phyloP scores from a whole-genome alignment of 129 eudicot species.

The Flaveria bidentis region DNA sequence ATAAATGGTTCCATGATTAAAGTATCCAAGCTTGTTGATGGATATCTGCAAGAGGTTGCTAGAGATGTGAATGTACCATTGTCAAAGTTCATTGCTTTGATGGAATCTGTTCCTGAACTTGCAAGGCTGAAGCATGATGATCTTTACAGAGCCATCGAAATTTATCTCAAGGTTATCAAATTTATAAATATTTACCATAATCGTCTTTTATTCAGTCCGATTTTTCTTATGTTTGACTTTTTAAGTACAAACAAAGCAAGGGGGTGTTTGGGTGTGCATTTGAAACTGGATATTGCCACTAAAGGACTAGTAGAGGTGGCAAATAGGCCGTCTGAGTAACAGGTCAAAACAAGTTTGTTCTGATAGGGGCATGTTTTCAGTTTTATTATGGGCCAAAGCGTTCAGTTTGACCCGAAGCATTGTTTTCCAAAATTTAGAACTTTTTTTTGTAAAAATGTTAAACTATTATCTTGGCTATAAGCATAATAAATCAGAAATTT shows the following conservation, averaged over 20 bases:
- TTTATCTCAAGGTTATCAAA: slow-evolving; percentile 71
- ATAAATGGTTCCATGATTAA: slow-evolving; percentile 59
- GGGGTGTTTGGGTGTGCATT: not conserved
- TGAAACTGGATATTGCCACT: not conserved
- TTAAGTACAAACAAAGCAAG: not conserved
- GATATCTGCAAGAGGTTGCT: slow-evolving; percentile 72
- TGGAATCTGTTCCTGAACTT: slow-evolving; percentile 60
- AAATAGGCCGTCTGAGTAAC: not conserved
- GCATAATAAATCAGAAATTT: not conserved
- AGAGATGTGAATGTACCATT: slow-evolving; percentile 59
- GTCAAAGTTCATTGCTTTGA: slow-evolving; percentile 62
- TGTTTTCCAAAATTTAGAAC: not conserved
- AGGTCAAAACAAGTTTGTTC: not conserved
- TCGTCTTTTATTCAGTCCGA: too few relatives aligned
- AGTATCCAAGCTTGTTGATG: slow-evolving; percentile 82
- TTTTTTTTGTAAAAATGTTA: not conserved
- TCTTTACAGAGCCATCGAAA: slow-evolving; percentile 86
- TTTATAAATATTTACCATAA: not conserved
- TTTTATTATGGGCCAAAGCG: not conserved
- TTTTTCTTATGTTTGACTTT: not conserved
- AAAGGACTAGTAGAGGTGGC: not conserved
- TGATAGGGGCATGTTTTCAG: not conserved
- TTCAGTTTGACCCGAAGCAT: not conserved
- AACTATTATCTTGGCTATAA: too few relatives aligned
- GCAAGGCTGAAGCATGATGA: slow-evolving; percentile 86